phyloP scores from a whole-genome alignment of 164 flowering plant genomes.

The Santalum album region DNA sequence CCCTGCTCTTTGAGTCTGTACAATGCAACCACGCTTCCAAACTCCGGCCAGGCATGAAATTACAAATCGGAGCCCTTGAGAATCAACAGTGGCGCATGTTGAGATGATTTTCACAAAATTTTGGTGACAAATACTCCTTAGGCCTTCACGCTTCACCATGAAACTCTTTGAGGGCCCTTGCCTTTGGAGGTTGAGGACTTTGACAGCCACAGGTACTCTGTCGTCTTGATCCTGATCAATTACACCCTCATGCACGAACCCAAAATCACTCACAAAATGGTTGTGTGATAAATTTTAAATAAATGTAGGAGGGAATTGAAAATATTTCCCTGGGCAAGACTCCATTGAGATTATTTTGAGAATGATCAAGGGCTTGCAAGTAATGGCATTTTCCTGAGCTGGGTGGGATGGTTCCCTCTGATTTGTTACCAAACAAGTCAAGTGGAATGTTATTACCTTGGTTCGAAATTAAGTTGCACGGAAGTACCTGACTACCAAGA shows the following conservation, averaged over 20 bases:
- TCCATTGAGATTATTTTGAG: slow-evolving; percentile 42
- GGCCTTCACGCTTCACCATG: slow-evolving; percentile 35
- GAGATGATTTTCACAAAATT: slow-evolving; percentile 48
- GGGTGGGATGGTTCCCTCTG: slow-evolving; percentile 34
- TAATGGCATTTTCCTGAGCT: slow-evolving; percentile 15
- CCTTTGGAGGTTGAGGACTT: slow-evolving; percentile 24
- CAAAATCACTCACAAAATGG: slow-evolving; percentile 34
- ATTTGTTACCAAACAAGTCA: slow-evolving; percentile 26
- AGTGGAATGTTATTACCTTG: too few species aligned
- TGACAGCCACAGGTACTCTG: slow-evolving; percentile 23
- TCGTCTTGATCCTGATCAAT: slow-evolving; percentile 15
- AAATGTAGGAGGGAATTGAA: slow-evolving; percentile 13
- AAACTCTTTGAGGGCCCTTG: slow-evolving; percentile 32
- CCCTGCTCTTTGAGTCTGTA: slow-evolving; percentile 8
- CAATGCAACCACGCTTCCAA: slow-evolving; percentile 34
- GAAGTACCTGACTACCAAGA: too few species aligned
- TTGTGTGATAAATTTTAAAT: slow-evolving; percentile 29
- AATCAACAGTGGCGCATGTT: slow-evolving; percentile 37
- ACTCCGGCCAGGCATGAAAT: slow-evolving; percentile 41
- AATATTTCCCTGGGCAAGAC: slow-evolving; percentile 35
- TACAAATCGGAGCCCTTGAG: slow-evolving; percentile 31
- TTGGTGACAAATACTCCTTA: slow-evolving; percentile 39
- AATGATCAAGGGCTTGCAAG: slow-evolving; percentile 28
- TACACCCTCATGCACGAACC: slow-evolving; percentile 37
- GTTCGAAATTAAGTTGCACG: too few species aligned